A percentile compares a stretch with the other conserved stretches of the same genome.
Evolutionary conservation across 176 grass and related monocot genomes (phyloP).

Genomic region (Raddia distichophylla): DNA sequence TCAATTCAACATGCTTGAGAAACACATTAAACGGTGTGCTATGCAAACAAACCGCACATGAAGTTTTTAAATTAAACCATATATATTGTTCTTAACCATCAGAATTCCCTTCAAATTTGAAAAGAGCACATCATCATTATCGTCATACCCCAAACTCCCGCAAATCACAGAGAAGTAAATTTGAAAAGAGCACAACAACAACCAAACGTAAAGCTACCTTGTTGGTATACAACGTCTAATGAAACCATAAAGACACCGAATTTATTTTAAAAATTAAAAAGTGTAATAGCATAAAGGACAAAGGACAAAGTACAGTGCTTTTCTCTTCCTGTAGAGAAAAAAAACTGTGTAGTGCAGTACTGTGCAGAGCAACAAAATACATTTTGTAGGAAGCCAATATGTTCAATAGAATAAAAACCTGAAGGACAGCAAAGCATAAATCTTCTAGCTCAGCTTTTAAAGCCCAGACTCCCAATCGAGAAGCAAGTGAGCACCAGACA

Average conservation of each 20-base stretch:
- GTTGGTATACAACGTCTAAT: constrained; percentile 29
- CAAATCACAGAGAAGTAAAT: no score
- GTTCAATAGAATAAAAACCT: constrained; percentile 61
- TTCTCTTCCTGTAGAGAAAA: not conserved
- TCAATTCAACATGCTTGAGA: constrained; percentile 19
- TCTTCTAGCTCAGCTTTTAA: constrained; percentile 98
- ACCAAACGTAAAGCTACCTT: not conserved
- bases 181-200: not conserved
- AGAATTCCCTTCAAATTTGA: constrained; percentile 16
- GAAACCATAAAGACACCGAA: constrained; percentile 24
- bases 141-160: no score
- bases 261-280: constrained; percentile 5
- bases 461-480: constrained; percentile 95
- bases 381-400: constrained; percentile 11
- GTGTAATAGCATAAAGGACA: not conserved
- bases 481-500: constrained; percentile 96
- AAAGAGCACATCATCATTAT: not conserved
- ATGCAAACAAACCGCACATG: constrained; percentile 12
- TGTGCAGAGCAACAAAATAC: constrained; percentile 20
- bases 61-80: not conserved
- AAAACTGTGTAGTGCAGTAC: not conserved
- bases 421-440: constrained; percentile 98
- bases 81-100: not conserved
- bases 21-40: not conserved
- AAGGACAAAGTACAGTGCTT: not conserved